Conservation (phyloP, 2,329 filamentous ascomycete genomes). For the Ceratocystis eucalypticola region DNA sequence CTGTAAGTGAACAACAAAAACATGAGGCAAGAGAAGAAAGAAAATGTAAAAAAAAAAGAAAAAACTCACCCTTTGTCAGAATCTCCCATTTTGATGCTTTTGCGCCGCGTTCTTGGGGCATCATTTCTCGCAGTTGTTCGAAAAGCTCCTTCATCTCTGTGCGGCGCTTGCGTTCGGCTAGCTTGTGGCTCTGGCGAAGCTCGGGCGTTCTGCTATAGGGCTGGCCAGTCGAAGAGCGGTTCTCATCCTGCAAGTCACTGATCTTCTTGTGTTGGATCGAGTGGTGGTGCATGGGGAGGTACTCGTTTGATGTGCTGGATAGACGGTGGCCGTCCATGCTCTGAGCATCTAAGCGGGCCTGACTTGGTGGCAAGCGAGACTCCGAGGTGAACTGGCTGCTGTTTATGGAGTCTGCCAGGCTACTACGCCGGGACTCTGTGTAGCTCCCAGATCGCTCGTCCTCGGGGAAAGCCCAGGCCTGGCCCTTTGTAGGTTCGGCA, state of each 20-base stretch:
- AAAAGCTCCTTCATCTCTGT: conserved; percentile 85
- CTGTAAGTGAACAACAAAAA: background rate
- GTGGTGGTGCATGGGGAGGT: conserved; percentile 55
- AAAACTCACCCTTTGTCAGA: conserved; percentile 58
- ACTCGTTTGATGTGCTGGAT: conserved; percentile 37
- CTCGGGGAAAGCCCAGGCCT: conserved; percentile 73
- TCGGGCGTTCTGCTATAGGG: conserved; percentile 76
- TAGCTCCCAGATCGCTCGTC: conserved; percentile 39
- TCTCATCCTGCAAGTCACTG: conserved; percentile 48
- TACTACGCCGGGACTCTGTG: conserved; percentile 54
- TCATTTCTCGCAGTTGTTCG: conserved; percentile 62
- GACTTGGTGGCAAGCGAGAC: conserved; percentile 56
- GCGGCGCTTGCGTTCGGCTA: conserved; percentile 68
- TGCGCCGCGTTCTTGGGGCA: conserved; percentile 67
- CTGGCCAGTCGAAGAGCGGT: conserved; percentile 42
- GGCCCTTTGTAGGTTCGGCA: conserved; percentile 67
- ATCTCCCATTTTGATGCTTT: conserved; percentile 89
- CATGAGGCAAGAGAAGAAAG: background rate
- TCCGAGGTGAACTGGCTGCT: conserved; percentile 69
- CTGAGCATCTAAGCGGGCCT: conserved; percentile 50
- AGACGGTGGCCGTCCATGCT: conserved; percentile 39
- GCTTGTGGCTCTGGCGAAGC: conserved; percentile 69
- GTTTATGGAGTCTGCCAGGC: conserved; percentile 61
- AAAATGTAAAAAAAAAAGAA: background rate
- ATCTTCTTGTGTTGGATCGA: conserved; percentile 62